Percentiles rank a stretch among this genome's conserved stretches.
Evolutionary conservation across 2,329 filamentous ascomycete species (phyloP).

Genomic region (Cytospora piceae): DNA sequence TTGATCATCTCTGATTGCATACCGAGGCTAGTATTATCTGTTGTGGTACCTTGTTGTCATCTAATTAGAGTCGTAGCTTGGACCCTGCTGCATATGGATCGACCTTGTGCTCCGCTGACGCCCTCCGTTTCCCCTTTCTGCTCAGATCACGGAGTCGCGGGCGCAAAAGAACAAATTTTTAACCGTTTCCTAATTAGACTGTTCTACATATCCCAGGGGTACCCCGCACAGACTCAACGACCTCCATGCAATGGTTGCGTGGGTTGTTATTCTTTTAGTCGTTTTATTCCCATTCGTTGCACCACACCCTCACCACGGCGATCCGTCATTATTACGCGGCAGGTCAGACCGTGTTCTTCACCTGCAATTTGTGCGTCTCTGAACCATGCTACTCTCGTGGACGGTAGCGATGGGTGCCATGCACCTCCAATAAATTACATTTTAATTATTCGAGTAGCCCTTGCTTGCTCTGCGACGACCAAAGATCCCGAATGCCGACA

Average conservation of each 20-base stretch:
- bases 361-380: constrained; percentile 1
- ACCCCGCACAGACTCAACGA: constrained; percentile 13
- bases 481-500: not conserved
- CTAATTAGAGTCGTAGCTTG: too few relatives aligned
- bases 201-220: not conserved
- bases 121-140: not conserved
- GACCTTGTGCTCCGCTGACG: not conserved
- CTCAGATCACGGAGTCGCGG: constrained; percentile 2
- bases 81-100: too few relatives aligned
- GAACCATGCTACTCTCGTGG: not conserved
- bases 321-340: constrained; percentile 3
- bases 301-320: constrained; percentile 14
- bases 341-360: not conserved
- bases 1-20: constrained; percentile 15
- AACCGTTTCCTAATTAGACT: not conserved
- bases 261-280: constrained; percentile 8
- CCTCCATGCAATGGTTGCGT: not conserved
- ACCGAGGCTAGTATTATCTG: not conserved
- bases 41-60: too few relatives aligned
- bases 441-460: not conserved
- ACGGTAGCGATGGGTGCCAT: not conserved
- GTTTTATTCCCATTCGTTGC: not conserved
- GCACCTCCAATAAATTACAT: not conserved
- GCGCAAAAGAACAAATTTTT: constrained; percentile 6
- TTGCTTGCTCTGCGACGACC: not conserved